These are phyloP conservation scores for Venturia carpophila DNA, from an alignment of 2,329 filamentous ascomycete species.

Conservation along the genomic window DNA sequence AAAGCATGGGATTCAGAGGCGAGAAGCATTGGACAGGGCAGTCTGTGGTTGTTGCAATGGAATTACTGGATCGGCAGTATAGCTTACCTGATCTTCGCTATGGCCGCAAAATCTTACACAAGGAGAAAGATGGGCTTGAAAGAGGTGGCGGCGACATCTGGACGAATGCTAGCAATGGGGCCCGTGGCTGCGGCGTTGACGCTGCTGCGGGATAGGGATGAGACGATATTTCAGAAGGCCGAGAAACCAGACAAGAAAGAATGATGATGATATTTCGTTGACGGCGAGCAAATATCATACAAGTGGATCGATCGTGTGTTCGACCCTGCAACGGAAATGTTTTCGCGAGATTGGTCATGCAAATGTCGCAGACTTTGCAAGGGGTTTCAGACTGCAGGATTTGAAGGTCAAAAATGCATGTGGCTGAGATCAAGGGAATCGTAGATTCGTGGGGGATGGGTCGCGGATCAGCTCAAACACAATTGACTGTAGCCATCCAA, in stretches of 20 bases:
- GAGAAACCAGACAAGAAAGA: slow-evolving; percentile 3
- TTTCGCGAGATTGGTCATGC: too few species aligned
- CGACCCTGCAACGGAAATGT: too few species aligned
- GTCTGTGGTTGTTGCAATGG: slow-evolving; percentile 15
- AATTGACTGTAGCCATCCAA: too few species aligned
- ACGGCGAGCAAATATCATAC: background rate
- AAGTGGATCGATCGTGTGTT: background rate
- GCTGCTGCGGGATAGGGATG: slow-evolving; percentile 14
- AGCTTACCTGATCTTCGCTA: slow-evolving; percentile 8
- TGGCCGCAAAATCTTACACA: slow-evolving; percentile 8
- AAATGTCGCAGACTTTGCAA: too few species aligned
- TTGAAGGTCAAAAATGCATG: too few species aligned
- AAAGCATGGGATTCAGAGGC: background rate
- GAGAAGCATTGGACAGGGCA: background rate
- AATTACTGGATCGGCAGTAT: slow-evolving; percentile 8
- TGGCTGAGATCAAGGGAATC: too few species aligned
- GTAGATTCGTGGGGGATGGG: too few species aligned
- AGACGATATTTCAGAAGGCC: background rate
- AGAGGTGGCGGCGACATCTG: background rate
- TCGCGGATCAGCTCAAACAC: too few species aligned
- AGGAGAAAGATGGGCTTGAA: background rate
- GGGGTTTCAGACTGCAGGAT: too few species aligned
- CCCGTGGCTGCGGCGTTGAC: slow-evolving; percentile 14
- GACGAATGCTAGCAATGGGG: slow-evolving; percentile 5
- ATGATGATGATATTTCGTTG: background rate